Evolutionary conservation across 768 basidiomycete genomes (phyloP), one percentile per base, ranked within the genome.

Genomic region (Boletus huronensis): DNA sequence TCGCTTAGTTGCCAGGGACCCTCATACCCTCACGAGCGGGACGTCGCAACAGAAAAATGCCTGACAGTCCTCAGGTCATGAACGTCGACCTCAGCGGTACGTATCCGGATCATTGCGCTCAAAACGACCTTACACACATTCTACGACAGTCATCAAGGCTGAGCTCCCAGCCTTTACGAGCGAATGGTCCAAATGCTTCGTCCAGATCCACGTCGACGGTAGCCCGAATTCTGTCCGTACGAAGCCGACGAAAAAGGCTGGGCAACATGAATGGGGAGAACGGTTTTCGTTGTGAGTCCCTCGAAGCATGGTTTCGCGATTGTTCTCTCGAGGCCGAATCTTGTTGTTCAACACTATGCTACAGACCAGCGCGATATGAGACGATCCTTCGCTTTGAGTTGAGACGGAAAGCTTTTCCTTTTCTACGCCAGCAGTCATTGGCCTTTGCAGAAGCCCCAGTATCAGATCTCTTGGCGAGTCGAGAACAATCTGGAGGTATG

Each of bases 301-400:
- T 19, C 17, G 14, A 1, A 31, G 13, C 7, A 4, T 35, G 31
- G 1, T 14, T n/a, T 17, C 16, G 2, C 11, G 42, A 31, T 5
- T 5, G 6, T 25, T 17, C n/a, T n/a, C 41, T 50, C n/a, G 10
- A 28, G 36, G 29, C 26, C 19, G 1, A 32, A 32, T 39, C 23
- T 29, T 5, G 16, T 29, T 19, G 17, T 34, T 32, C 34, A 50
- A 38, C 29, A 5, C 13, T 5, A 5, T 34, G 2, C 25, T 32
- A 6, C 21, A 66, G 66, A 28, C 57, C 60, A 0, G 60, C 58
- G 3, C 56, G 40, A 35, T 50, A 54, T 3, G 58, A 57, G 26
- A 53, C 63, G 29, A 44, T 61, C 29, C 52, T 67, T 38, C 67
- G 55, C 10, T 69, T 68, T 6, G 67, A 68, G 34, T 25, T 68